Conservation (phyloP, 371 early-diverging fungal genomes). For the Mucor saturninus region DNA sequence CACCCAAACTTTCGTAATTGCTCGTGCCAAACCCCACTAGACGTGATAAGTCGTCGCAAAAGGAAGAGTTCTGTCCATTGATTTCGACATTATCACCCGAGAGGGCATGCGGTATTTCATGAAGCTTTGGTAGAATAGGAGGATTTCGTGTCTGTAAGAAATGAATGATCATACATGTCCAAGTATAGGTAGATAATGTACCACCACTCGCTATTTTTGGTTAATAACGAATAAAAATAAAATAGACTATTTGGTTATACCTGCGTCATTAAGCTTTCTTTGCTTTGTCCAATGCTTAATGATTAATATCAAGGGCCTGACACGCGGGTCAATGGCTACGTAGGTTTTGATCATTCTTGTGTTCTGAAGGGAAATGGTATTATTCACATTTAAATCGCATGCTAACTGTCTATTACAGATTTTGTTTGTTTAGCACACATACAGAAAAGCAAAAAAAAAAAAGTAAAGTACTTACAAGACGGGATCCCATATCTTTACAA, state of each 20-base stretch:
- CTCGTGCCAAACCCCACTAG: slow-evolving; percentile 69
- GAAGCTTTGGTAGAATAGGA: slow-evolving; percentile 87
- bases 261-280: slow-evolving; percentile 76
- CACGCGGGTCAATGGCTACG: slow-evolving; percentile 80
- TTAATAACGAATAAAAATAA: not conserved
- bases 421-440: not conserved
- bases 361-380: slow-evolving; percentile 78
- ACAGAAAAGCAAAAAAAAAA: not conserved
- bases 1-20: slow-evolving; percentile 79
- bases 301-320: slow-evolving; percentile 73
- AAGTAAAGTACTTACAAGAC: slow-evolving; percentile 50
- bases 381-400: slow-evolving; percentile 88
- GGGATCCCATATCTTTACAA: slow-evolving; percentile 66
- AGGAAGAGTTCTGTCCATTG: slow-evolving; percentile 44
- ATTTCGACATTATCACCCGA: slow-evolving; percentile 25
- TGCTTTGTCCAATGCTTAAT: slow-evolving; percentile 85
- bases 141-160: slow-evolving; percentile 90
- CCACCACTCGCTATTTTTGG: slow-evolving; percentile 77
- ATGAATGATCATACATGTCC: slow-evolving; percentile 89
- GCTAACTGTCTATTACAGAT: slow-evolving; percentile 49
- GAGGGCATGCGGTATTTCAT: slow-evolving; percentile 37
- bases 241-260: slow-evolving; percentile 25
- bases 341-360: slow-evolving; percentile 79
- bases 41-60: slow-evolving; percentile 69
- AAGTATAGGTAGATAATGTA: slow-evolving; percentile 91